These are phyloP conservation scores for Termitomyces sp. DNA, from an alignment of 1,284 basidiomycete species.

Conservation along the genomic window DNA sequence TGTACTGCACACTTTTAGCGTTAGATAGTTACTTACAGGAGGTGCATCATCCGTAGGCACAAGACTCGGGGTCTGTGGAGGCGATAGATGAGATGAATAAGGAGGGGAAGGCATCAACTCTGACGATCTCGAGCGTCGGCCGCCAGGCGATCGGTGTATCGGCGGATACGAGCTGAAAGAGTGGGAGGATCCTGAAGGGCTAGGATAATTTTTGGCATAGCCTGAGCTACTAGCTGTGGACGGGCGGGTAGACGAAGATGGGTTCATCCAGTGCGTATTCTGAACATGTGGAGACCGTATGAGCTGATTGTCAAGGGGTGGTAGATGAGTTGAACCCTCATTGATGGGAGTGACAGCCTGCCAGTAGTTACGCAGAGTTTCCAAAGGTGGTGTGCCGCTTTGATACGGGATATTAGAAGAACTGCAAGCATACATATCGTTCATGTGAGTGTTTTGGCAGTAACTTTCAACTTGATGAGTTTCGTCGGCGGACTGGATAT, in stretches of 20 bases:
- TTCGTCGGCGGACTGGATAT: background rate
- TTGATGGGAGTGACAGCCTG: background rate
- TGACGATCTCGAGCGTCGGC: conserved; percentile 12
- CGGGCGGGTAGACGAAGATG: background rate
- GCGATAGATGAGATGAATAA: conserved; percentile 11
- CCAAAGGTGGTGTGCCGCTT: background rate
- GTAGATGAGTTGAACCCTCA: conserved; percentile 3
- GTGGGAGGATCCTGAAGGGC: conserved; percentile 7
- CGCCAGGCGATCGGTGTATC: conserved; percentile 1
- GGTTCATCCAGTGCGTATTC: conserved; percentile 3
- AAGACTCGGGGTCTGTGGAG: conserved; percentile 6
- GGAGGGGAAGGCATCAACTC: conserved; percentile 10
- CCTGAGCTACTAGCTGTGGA: conserved; percentile 1
- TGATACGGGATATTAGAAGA: conserved; percentile 6
- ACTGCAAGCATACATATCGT: background rate
- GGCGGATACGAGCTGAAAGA: conserved; percentile 4
- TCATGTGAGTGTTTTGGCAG: background rate
- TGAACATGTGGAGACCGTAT: conserved; percentile 7
- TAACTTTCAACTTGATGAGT: background rate
- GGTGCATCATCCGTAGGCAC: background rate
- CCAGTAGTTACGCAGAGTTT: conserved; percentile 6
- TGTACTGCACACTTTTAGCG: background rate
- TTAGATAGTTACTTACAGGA: background rate
- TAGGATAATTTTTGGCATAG: conserved; percentile 3
- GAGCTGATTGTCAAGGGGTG: conserved; percentile 5